A percentile compares a stretch with the other conserved stretches of the same genome.
Evolutionary conservation across 2,329 filamentous ascomycete genomes (phyloP).

Genomic region (Juglanconis sp.): DNA sequence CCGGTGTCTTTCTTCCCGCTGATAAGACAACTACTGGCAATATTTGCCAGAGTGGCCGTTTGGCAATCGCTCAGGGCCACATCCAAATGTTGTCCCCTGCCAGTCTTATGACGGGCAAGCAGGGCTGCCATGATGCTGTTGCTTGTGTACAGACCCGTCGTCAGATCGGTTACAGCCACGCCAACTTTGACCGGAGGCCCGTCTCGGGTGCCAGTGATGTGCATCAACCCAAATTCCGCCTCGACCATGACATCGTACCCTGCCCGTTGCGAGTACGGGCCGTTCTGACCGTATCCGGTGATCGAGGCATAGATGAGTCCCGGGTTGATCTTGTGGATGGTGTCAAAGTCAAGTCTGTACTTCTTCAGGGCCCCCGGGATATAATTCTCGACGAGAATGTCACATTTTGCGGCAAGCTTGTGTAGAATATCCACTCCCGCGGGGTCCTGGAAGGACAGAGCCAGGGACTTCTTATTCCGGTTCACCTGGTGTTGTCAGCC

Average conservation of each 20-base stretch:
- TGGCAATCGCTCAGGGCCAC: slow-evolving; percentile 90
- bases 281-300: slow-evolving; percentile 94
- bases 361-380: slow-evolving; percentile 85
- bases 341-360: slow-evolving; percentile 85
- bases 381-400: slow-evolving; percentile 96
- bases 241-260: slow-evolving; percentile 99
- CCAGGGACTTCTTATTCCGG: slow-evolving; percentile 94
- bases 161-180: slow-evolving; percentile 93
- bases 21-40: slow-evolving; percentile 87
- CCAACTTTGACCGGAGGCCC: slow-evolving; percentile 95
- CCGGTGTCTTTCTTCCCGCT: slow-evolving; percentile 84
- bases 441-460: slow-evolving; percentile 82
- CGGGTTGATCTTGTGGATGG: slow-evolving; percentile 77
- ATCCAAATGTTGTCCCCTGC: slow-evolving; percentile 88
- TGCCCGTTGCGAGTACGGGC: slow-evolving; percentile 80
- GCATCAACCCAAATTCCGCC: slow-evolving; percentile 96
- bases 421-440: slow-evolving; percentile 85
- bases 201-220: slow-evolving; percentile 87
- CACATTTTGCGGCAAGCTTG: slow-evolving; percentile 76
- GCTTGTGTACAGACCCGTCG: slow-evolving; percentile 89
- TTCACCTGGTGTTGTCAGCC: slow-evolving; percentile 62
- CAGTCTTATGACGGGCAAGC: slow-evolving; percentile 69
- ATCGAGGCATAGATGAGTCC: slow-evolving; percentile 90
- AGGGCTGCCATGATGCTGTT: slow-evolving; percentile 95
- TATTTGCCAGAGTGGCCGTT: slow-evolving; percentile 89